Evolutionary conservation across 306 rosid species (phyloP).

Genomic region (Geum urbanum): DNA sequence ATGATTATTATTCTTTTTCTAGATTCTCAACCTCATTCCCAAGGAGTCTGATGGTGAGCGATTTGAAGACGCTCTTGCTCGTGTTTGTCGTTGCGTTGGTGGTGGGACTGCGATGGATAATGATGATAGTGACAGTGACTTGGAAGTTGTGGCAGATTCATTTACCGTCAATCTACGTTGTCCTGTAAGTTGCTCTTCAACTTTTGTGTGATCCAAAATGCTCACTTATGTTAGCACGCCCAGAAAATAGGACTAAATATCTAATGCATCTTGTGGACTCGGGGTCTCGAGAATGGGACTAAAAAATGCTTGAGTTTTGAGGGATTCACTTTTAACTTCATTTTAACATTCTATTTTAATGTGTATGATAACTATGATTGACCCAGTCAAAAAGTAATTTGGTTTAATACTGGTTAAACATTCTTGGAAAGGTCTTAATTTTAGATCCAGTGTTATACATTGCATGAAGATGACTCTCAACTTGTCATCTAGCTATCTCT

Average conservation of each 20-base stretch:
- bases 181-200: constrained; percentile 59
- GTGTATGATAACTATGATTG: background rate
- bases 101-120: constrained; percentile 75
- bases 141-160: constrained; percentile 92
- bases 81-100: constrained; percentile 71
- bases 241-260: too few relatives aligned
- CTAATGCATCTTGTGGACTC: background rate
- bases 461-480: background rate
- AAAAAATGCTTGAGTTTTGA: background rate
- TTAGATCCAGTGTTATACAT: background rate
- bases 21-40: constrained; percentile 76
- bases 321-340: constrained; percentile 2
- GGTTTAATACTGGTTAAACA: background rate
- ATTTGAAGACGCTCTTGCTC: constrained; percentile 89
- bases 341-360: background rate
- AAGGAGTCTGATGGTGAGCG: constrained; percentile 80
- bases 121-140: constrained; percentile 89
- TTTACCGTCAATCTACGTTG: constrained; percentile 84
- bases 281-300: background rate
- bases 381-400: background rate
- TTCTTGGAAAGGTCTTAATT: background rate
- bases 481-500: background rate
- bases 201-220: background rate
- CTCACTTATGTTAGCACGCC: background rate
- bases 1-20: background rate